A percentile compares a stretch with the other conserved stretches of the same genome.
Conservation (phyloP, 495 filamentous ascomycete species). For the Podospora pseudocomata region DNA sequence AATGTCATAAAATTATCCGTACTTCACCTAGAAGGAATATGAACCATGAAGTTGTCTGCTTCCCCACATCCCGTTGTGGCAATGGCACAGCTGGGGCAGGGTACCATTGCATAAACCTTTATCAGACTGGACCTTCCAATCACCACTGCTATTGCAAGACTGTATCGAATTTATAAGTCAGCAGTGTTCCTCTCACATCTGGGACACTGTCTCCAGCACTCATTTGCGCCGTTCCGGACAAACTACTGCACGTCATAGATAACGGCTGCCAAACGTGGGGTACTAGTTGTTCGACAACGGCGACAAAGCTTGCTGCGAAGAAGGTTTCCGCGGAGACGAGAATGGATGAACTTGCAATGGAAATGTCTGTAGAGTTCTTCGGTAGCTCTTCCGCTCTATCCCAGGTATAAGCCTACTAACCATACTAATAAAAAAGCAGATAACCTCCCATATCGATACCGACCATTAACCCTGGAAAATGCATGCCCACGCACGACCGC, state of each 20-base stretch:
- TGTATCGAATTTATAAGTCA: not conserved
- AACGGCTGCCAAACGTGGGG: conserved; percentile 3
- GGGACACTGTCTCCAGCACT: not conserved
- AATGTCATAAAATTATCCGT: not conserved
- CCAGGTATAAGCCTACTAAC: not conserved
- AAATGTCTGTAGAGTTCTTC: not conserved
- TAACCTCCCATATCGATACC: conserved; percentile 11
- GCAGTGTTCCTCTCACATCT: not conserved
- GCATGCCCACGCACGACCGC: not conserved
- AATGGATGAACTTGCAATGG: not conserved
- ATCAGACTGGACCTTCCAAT: not conserved
- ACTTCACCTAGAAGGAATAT: not conserved
- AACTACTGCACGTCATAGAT: not conserved
- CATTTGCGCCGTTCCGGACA: not conserved
- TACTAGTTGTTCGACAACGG: not conserved
- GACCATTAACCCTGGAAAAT: conserved; percentile 5
- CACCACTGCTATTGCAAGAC: not conserved
- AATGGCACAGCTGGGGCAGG: not conserved
- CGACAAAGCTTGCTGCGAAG: not conserved
- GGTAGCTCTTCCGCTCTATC: not conserved
- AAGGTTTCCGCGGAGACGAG: not conserved
- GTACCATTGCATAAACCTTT: not conserved
- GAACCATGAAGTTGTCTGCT: not conserved
- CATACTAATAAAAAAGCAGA: conserved; percentile 5
- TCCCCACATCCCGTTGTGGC: not conserved